Percentiles rank a stretch among this genome's conserved stretches.
phyloP scores from a whole-genome alignment of 495 filamentous ascomycete genomes.

The Neurospora sublineolata region DNA sequence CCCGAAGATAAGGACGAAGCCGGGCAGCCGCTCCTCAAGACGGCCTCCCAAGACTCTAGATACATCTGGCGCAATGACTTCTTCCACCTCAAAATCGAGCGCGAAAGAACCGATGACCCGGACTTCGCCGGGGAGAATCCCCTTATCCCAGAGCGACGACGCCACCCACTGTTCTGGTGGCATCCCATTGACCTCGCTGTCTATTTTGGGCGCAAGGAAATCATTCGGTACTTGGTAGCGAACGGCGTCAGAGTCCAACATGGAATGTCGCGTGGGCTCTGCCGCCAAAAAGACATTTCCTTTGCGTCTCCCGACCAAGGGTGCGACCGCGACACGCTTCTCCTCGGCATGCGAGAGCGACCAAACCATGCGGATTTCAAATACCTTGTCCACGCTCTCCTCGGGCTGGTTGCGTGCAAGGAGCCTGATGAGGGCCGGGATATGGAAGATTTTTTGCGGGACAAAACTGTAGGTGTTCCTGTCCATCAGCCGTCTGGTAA shows the following conservation, averaged over 20 bases:
- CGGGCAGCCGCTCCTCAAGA: neutral
- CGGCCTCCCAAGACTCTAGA: neutral
- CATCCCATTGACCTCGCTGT: conserved; percentile 1
- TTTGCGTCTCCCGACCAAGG: neutral
- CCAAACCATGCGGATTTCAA: neutral
- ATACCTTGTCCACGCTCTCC: neutral
- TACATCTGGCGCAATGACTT: neutral
- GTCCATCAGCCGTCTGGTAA: neutral
- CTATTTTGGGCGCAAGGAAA: neutral
- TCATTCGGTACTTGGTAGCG: neutral
- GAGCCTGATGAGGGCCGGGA: neutral
- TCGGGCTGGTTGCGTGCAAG: neutral
- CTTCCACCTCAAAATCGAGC: neutral
- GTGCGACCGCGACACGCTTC: neutral
- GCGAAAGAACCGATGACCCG: neutral
- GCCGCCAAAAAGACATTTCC: neutral
- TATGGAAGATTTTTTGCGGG: neutral
- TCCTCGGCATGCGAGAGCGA: neutral
- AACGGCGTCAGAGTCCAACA: neutral
- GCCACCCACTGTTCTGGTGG: neutral
- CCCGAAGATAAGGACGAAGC: neutral
- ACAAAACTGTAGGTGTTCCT: neutral
- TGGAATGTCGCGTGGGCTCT: neutral
- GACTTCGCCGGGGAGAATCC: neutral
- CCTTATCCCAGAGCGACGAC: neutral